phyloP scores from a whole-genome alignment of 345 rosid genomes.

The Euphorbia pulcherrima region DNA sequence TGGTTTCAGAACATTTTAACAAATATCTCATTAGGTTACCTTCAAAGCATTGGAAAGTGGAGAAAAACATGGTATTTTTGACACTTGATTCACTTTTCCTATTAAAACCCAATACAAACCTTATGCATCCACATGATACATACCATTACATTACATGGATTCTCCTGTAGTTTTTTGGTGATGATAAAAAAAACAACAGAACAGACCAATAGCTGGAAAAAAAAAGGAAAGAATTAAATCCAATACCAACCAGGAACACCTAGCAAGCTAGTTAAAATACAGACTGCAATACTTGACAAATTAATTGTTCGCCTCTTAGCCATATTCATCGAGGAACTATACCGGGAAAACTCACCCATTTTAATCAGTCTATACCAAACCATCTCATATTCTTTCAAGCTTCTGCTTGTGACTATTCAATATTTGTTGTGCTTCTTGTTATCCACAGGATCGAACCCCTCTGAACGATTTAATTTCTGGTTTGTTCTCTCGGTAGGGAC shows the following conservation, averaged over 20 bases:
- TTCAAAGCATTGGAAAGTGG: too few species aligned
- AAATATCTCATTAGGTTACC: too few species aligned
- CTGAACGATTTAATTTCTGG: slow-evolving; percentile 4
- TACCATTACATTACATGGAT: too few species aligned
- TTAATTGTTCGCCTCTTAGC: background rate
- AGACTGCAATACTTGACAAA: background rate
- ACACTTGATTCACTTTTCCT: too few species aligned
- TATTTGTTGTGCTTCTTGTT: background rate
- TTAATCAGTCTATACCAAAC: background rate
- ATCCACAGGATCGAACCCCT: slow-evolving; percentile 3
- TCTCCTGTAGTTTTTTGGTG: too few species aligned
- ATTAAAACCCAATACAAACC: too few species aligned
- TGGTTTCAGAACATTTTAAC: too few species aligned
- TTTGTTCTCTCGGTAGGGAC: slow-evolving; percentile 17
- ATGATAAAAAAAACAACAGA: too few species aligned
- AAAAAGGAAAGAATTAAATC: background rate
- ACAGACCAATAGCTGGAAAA: too few species aligned
- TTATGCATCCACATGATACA: too few species aligned
- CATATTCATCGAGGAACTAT: slow-evolving; percentile 14
- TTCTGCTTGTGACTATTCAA: background rate
- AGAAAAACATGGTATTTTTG: too few species aligned
- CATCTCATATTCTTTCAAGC: background rate
- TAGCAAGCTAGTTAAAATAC: slow-evolving; percentile 7
- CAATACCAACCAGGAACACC: background rate
- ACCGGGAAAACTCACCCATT: slow-evolving; percentile 9